Base-by-base conservation (phyloP, 2,329 filamentous ascomycete species). In the Fonsecaea monophora region DNA sequence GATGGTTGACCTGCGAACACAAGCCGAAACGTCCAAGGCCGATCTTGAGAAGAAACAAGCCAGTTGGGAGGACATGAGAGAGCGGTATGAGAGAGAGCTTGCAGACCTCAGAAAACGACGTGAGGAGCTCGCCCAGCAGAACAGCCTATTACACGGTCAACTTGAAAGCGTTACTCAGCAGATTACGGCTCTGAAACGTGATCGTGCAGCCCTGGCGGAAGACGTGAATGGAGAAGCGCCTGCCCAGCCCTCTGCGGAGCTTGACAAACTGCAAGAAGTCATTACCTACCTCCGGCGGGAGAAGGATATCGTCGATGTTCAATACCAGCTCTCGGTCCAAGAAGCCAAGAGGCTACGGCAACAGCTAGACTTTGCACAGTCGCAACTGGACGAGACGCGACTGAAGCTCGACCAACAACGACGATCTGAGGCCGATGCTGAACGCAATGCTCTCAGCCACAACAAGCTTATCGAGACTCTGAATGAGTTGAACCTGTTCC, bases 291-390 rank as follows among this genome's bases (percentile, higher is more conserved):
- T 99, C 68, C 90, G 94, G 54, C 90, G 92, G 50, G 96, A 99
- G 80, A 99, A 98, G 82, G 95, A 98, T 77, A 98, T 99, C 71
- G 86, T 97, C 8, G 94, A 99, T 73, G 92, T 97, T n/a, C 94
- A 98, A 75, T 91, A 93, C 74, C 94, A 97, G 73, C 84, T 98
- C 53, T 94, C 94, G 74, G 85, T 89, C 0, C 92, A 96, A 73
- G 95, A 99, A 79, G 85, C 88, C 62, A 96, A 96, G 79, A 89
- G 95, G 62, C 80, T 97, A 50, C 92, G 94, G 74, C 92, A 97
- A 74, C 93, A 98, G 75, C 85, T 97, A 30, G 90, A 96, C 59
- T 94, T 97, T 76, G 85, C 90, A 8, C 92, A 95, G 74, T 87
- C 87, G 25, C 92, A 98, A 76, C 88, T 99, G 7, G 95, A 99